Evolutionary conservation across 2,329 filamentous ascomycete species (phyloP).

Genomic region (Eurotiales sp.): DNA sequence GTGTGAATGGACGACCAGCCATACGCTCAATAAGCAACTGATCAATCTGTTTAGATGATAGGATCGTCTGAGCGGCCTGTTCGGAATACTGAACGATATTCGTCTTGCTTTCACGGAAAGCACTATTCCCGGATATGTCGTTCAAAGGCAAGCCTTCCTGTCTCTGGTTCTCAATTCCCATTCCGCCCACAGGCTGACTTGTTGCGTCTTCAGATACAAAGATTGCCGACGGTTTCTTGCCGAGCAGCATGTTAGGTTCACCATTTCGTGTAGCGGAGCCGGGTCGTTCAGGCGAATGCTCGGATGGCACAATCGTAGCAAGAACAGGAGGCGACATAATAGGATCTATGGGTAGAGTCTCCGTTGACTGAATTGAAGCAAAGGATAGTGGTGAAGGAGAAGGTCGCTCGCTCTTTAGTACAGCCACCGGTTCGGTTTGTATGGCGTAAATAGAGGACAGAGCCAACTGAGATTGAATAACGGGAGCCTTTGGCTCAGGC

Average conservation of each 20-base stretch:
- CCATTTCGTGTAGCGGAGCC: constrained; percentile 19
- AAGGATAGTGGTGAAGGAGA: constrained; percentile 32
- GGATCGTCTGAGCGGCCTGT: constrained; percentile 73
- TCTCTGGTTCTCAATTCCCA: constrained; percentile 28
- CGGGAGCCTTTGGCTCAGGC: constrained; percentile 10
- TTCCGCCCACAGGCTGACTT: constrained; percentile 48
- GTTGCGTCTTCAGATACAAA: constrained; percentile 64
- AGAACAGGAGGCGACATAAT: constrained; percentile 25
- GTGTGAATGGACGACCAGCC: constrained; percentile 28
- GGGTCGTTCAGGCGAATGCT: constrained; percentile 19
- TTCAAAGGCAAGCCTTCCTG: constrained; percentile 52
- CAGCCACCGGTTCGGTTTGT: constrained; percentile 33
- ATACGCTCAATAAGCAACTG: constrained; percentile 61
- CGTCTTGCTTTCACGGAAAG: constrained; percentile 24
- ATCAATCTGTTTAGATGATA: constrained; percentile 81
- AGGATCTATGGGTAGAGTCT: constrained; percentile 43
- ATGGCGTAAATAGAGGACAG: constrained; percentile 27
- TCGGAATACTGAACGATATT: constrained; percentile 54
- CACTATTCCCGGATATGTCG: constrained; percentile 59
- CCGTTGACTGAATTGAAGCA: constrained; percentile 42
- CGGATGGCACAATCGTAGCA: constrained; percentile 22
- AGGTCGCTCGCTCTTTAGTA: constrained; percentile 18
- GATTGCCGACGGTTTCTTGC: constrained; percentile 33
- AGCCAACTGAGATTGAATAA: constrained; percentile 21
- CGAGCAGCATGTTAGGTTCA: neutral